A percentile compares a stretch with the other conserved stretches of the same genome.
phyloP scores from a whole-genome alignment of 495 filamentous ascomycete species.

The Neurospora sp. region DNA sequence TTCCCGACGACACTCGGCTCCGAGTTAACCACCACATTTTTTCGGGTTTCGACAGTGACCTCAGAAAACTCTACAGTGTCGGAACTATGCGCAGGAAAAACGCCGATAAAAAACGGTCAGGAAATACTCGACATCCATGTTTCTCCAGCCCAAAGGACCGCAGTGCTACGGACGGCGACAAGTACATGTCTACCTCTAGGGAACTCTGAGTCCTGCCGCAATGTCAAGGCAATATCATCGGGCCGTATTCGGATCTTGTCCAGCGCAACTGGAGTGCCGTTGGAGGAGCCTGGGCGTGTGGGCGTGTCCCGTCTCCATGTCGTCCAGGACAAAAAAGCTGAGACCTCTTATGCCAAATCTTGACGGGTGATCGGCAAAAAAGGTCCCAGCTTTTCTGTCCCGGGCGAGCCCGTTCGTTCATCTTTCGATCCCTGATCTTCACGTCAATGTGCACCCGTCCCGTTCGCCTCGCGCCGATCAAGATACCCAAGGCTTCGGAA shows the following conservation, averaged over 20 bases:
- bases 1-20: background rate
- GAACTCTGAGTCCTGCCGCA: background rate
- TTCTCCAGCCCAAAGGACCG: background rate
- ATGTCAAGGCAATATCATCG: background rate
- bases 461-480: background rate
- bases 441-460: background rate
- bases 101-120: background rate
- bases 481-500: background rate
- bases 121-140: background rate
- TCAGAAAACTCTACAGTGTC: background rate
- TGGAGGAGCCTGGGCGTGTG: background rate
- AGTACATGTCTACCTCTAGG: background rate
- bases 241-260: background rate
- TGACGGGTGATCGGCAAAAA: too few relatives aligned
- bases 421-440: background rate
- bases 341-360: too few relatives aligned
- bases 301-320: too few relatives aligned
- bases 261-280: background rate
- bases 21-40: background rate
- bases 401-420: background rate
- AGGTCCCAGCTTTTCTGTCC: too few relatives aligned
- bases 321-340: too few relatives aligned
- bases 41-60: background rate
- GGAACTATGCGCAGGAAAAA: background rate
- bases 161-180: background rate